Percentiles rank a stretch among this genome's conserved stretches.
These are phyloP conservation scores for Leccinum boreale DNA, from an alignment of 768 basidiomycete genomes.

Conservation along the genomic window DNA sequence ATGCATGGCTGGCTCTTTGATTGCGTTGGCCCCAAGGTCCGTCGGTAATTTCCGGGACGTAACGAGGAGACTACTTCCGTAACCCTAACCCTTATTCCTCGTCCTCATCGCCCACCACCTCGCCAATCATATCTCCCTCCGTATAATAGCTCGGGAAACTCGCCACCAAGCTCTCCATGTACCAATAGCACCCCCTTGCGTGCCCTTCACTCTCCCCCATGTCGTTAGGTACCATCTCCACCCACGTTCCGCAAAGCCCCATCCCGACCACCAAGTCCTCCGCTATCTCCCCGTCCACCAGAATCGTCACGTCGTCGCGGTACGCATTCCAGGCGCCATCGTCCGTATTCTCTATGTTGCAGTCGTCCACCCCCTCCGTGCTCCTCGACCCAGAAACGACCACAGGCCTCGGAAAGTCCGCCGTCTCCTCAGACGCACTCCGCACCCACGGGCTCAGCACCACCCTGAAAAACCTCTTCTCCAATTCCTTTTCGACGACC, in stretches of 20 bases:
- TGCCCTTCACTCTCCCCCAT: neutral
- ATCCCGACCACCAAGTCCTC: constrained; percentile 24
- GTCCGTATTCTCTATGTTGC: constrained; percentile 1
- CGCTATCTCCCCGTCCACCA: constrained; percentile 21
- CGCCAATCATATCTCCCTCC: constrained; percentile 10
- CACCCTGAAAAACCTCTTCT: constrained; percentile 40
- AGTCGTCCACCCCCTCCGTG: constrained; percentile 14
- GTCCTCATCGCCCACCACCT: neutral
- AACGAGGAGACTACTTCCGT: neutral
- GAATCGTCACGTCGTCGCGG: constrained; percentile 26
- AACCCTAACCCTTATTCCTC: neutral
- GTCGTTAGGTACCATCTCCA: constrained; percentile 26
- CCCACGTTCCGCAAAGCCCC: constrained; percentile 36
- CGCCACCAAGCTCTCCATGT: constrained; percentile 49
- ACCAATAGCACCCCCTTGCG: constrained; percentile 44
- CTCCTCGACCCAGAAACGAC: constrained; percentile 33
- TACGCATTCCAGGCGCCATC: constrained; percentile 34
- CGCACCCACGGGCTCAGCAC: constrained; percentile 52
- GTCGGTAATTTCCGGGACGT: constrained; percentile 7
- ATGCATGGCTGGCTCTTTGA: constrained; percentile 13
- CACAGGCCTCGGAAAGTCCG: constrained; percentile 33
- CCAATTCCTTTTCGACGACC: constrained; percentile 44
- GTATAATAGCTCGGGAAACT: constrained; percentile 50
- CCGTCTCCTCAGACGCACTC: constrained; percentile 30
- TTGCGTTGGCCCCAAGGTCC: neutral